Evolutionary conservation across 352 stramenopile species (phyloP).

Genomic region (Globisporangium lucens): DNA sequence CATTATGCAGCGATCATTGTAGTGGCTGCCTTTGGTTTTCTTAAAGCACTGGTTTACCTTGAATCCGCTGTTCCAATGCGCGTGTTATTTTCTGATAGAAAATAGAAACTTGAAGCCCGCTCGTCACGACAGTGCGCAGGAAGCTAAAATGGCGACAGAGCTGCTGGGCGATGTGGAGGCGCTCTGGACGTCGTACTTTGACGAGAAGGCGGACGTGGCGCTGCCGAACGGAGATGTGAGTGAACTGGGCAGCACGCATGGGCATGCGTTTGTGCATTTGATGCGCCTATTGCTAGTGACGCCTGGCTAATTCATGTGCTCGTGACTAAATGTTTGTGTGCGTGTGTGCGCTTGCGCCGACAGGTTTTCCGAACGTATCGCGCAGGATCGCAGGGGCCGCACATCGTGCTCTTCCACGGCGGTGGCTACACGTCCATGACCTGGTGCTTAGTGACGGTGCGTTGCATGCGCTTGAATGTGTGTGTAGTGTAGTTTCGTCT

Average conservation of each 20-base stretch:
- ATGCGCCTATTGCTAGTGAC: neutral
- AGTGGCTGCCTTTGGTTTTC: neutral
- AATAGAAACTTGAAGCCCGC: neutral
- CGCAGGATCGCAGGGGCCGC: constrained; percentile 57
- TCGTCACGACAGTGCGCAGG: neutral
- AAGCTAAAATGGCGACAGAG: neutral
- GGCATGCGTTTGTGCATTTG: neutral
- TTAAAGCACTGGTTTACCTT: neutral
- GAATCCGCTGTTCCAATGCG: neutral
- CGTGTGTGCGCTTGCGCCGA: neutral
- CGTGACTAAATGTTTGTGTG: neutral
- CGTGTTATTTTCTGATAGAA: neutral
- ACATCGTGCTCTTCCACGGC: constrained; percentile 82
- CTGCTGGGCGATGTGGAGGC: neutral
- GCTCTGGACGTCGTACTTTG: constrained; percentile 72
- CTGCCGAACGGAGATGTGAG: constrained; percentile 66
- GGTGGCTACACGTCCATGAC: constrained; percentile 86
- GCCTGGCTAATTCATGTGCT: neutral
- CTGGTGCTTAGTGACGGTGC: constrained; percentile 76
- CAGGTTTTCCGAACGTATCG: constrained; percentile 82
- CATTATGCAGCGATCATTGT: neutral
- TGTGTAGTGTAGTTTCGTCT: neutral
- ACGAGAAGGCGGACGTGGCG: constrained; percentile 57
- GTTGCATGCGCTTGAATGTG: neutral
- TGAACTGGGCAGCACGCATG: neutral